Percentiles rank a stretch among this genome's conserved stretches.
Conservation (phyloP, 345 rosid species). For the Draba incana region DNA sequence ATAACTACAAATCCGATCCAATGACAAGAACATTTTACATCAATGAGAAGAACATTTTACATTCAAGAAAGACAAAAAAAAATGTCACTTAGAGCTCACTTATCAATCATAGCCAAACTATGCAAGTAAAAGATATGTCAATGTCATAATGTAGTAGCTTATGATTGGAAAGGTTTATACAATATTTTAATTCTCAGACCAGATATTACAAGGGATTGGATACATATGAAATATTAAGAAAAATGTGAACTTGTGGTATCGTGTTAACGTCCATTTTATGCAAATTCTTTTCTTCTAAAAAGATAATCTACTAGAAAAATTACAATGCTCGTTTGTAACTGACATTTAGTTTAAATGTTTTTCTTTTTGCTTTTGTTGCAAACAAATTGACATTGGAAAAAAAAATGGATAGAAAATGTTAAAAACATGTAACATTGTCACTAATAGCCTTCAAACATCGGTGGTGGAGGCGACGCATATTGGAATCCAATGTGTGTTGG, state of each 20-base stretch:
- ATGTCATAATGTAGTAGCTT: too few species aligned
- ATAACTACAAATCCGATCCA: too few species aligned
- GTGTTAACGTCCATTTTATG: background rate
- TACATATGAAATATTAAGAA: background rate
- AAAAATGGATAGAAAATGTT: conserved; percentile 12
- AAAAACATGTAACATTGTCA: conserved; percentile 9
- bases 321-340: conserved; percentile 18
- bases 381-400: background rate
- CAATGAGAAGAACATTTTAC: too few species aligned
- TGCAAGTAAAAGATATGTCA: too few species aligned
- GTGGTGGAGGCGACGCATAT: conserved; percentile 71
- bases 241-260: background rate
- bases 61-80: too few species aligned
- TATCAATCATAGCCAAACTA: too few species aligned
- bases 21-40: too few species aligned
- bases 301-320: conserved; percentile 2
- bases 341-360: background rate
- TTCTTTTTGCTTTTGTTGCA: conserved; percentile 13
- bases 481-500: conserved; percentile 59
- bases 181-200: background rate
- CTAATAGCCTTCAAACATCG: conserved; percentile 63
- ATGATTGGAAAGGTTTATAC: background rate
- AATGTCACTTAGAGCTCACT: too few species aligned
- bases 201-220: background rate
- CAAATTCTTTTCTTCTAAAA: conserved; percentile 8